Conservation (phyloP, 192 early-diverging fungal species). For the Obelidium mucronatum region DNA sequence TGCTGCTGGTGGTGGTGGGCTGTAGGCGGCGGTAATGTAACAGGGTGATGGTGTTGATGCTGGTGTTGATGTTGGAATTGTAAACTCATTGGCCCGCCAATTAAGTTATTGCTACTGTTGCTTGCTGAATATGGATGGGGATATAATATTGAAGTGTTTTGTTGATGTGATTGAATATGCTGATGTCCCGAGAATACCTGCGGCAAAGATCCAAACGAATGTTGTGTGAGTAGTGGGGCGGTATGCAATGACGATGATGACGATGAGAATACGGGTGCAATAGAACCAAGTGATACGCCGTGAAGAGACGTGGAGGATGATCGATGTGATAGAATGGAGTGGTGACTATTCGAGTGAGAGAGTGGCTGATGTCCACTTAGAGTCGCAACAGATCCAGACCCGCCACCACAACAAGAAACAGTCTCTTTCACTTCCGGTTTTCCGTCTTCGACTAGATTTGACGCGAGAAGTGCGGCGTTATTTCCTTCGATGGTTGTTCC, state of each 20-base stretch:
- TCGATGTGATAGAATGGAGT: constrained; percentile 1
- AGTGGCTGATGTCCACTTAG: neutral
- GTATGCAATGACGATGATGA: neutral
- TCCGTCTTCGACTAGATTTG: neutral
- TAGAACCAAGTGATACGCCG: neutral
- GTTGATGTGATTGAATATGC: too few species aligned
- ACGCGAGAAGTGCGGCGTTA: constrained; percentile 3
- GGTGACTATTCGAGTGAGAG: neutral
- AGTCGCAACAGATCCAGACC: neutral
- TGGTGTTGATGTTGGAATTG: neutral
- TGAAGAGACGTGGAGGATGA: constrained; percentile 6
- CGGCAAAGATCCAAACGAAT: neutral
- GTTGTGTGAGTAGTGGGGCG: neutral
- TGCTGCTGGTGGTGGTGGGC: neutral
- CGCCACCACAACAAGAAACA: neutral
- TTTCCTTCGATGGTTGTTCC: constrained; percentile 17
- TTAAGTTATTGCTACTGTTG: neutral
- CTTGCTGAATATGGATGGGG: neutral
- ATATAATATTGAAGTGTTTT: neutral
- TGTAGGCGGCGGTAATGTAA: neutral
- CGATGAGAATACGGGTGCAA: neutral
- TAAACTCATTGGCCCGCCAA: neutral
- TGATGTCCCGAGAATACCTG: neutral
- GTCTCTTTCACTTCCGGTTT: neutral
- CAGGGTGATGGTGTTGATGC: neutral